Evolutionary conservation across 441 rosid species (phyloP).

Genomic region (Adansonia grandidieri): DNA sequence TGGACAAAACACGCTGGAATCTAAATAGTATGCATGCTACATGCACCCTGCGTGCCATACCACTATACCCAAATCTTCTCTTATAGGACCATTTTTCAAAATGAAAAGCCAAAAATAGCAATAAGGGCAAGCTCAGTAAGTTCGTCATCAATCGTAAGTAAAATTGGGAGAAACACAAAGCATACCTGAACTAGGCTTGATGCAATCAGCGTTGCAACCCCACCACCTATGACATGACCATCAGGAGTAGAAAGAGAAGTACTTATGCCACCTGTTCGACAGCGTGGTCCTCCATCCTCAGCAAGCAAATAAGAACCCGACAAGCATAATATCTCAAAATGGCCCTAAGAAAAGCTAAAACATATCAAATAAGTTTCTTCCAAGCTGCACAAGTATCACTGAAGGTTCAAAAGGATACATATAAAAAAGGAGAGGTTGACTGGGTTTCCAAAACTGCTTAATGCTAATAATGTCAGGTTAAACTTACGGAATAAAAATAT

Average conservation of each 20-base stretch:
- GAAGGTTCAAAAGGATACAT: conserved; percentile 6
- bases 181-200: conserved; percentile 86
- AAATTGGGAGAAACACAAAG: conserved; percentile 25
- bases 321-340: conserved; percentile 90
- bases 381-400: not conserved
- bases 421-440: not conserved
- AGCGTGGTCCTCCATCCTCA: conserved; percentile 67
- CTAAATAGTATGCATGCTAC: not conserved
- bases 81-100: not conserved
- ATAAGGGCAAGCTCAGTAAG: not conserved
- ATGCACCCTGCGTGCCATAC: not conserved
- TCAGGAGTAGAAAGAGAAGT: conserved; percentile 92
- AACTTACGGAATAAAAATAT: not conserved
- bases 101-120: not conserved
- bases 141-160: not conserved
- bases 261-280: conserved; percentile 89
- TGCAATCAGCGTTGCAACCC: conserved; percentile 78
- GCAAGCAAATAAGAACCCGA: conserved; percentile 91
- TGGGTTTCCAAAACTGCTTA: not conserved
- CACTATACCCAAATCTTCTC: not conserved
- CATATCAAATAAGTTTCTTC: conserved; percentile 36
- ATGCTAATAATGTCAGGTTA: conserved; percentile 16
- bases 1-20: conserved; percentile 4
- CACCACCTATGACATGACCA: conserved; percentile 93
- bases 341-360: conserved; percentile 62